Percentiles rank a stretch among this genome's conserved stretches.
Evolutionary conservation across 176 grass and related monocot species (phyloP).

Genomic region (Aegilops umbellulata): DNA sequence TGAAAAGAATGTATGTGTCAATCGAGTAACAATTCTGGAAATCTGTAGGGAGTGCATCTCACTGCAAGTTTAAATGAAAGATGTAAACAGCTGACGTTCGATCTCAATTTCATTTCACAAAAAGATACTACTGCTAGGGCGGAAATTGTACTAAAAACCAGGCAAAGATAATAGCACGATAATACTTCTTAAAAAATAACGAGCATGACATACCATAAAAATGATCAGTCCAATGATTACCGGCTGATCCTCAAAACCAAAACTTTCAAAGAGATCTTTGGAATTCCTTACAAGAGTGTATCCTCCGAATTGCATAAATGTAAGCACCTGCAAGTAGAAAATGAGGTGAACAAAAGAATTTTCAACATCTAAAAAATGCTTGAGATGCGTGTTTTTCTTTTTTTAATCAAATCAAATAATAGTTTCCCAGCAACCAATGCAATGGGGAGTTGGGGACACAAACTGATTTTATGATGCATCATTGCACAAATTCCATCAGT

Average conservation of each 20-base stretch:
- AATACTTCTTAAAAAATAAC: background rate
- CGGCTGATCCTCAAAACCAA: conserved; percentile 86
- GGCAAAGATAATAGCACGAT: conserved; percentile 7
- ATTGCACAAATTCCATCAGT: background rate
- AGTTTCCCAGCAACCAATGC: conserved; percentile 5
- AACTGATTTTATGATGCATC: background rate
- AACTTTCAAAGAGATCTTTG: conserved; percentile 94
- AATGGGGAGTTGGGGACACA: background rate
- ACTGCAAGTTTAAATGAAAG: conserved; percentile 4
- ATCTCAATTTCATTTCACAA: conserved; percentile 1
- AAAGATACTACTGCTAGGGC: background rate
- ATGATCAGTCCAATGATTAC: conserved; percentile 92
- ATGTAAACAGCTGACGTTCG: background rate
- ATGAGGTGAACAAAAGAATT: background rate
- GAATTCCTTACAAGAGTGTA: conserved; percentile 98
- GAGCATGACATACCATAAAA: conserved; percentile 62
- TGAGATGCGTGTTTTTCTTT: background rate
- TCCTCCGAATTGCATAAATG: conserved; percentile 98
- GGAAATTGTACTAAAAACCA: conserved; percentile 2
- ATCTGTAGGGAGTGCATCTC: conserved; percentile 2
- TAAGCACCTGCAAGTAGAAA: conserved; percentile 64
- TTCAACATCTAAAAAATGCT: background rate
- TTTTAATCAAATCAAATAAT: background rate
- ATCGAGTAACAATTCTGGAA: conserved; percentile 16
- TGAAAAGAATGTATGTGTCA: conserved; percentile 19